Conservation (phyloP, 345 rosid genomes). For the Dipteronia sinensis region DNA sequence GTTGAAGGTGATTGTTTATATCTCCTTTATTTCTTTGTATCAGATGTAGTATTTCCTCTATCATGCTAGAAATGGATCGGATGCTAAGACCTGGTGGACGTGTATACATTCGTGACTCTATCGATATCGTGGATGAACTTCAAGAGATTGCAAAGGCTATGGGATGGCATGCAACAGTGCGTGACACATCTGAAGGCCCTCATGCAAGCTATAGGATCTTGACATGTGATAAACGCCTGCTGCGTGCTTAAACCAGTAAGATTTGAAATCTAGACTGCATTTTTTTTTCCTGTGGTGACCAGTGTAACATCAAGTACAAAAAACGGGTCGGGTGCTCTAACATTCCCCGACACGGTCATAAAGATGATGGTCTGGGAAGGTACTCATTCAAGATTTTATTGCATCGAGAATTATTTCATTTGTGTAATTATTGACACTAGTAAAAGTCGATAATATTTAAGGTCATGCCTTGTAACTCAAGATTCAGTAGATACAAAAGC, state of each 20-base stretch:
- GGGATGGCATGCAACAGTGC: slow-evolving; percentile 70
- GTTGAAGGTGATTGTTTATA: background rate
- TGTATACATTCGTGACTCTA: slow-evolving; percentile 78
- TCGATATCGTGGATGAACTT: slow-evolving; percentile 80
- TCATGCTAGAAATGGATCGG: slow-evolving; percentile 99
- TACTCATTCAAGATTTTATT: background rate
- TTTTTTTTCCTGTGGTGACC: background rate
- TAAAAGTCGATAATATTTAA: background rate
- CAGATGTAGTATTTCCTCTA: slow-evolving; percentile 87
- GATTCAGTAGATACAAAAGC: background rate
- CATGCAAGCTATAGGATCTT: slow-evolving; percentile 89
- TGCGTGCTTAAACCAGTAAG: slow-evolving; percentile 35
- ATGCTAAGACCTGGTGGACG: slow-evolving; percentile 94
- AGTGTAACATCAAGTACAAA: slow-evolving; percentile 18
- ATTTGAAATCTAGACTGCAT: background rate
- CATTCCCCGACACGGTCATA: background rate
- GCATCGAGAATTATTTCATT: background rate
- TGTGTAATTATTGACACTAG: slow-evolving; percentile 12
- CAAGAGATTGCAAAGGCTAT: slow-evolving; percentile 71
- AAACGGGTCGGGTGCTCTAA: too few relatives aligned
- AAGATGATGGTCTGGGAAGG: background rate
- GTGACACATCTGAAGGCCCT: slow-evolving; percentile 92
- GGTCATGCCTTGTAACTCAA: background rate
- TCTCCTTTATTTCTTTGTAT: slow-evolving; percentile 10
- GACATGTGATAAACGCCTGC: slow-evolving; percentile 68